Percentiles rank a stretch among this genome's conserved stretches.
Conservation (phyloP, 352 stramenopile genomes). For the Pythium sukuiense region DNA sequence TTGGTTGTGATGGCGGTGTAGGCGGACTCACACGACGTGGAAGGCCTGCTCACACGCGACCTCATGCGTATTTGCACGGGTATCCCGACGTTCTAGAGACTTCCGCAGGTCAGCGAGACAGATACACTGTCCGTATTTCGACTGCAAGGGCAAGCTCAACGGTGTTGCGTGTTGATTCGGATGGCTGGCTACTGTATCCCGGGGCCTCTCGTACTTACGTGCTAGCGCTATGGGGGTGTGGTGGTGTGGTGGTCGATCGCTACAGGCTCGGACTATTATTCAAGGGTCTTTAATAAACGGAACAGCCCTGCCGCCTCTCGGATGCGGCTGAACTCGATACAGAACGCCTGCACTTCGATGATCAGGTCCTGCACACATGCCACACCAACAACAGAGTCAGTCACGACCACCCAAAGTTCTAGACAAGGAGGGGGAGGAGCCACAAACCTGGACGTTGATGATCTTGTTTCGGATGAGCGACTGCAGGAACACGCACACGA, state of each 20-base stretch:
- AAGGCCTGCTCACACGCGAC: constrained; percentile 78
- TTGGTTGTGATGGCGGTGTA: constrained; percentile 14
- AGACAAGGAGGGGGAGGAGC: neutral
- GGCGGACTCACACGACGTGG: constrained; percentile 75
- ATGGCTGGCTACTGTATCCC: constrained; percentile 7
- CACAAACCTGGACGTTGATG: constrained; percentile 95
- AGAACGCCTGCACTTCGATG: constrained; percentile 99
- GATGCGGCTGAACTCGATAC: constrained; percentile 98
- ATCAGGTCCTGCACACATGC: constrained; percentile 89
- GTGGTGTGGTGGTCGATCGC: constrained; percentile 10
- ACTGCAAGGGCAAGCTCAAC: neutral
- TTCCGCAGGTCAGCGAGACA: too few relatives aligned
- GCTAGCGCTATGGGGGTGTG: constrained; percentile 1
- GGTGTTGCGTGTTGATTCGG: neutral
- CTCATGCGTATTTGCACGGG: constrained; percentile 78
- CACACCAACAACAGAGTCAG: constrained; percentile 21
- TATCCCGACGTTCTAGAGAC: constrained; percentile 62
- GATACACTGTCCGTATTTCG: too few relatives aligned
- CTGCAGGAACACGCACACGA: constrained; percentile 99
- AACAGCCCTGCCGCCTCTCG: constrained; percentile 96
- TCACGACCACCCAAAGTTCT: neutral
- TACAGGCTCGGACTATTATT: constrained; percentile 64
- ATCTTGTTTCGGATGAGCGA: constrained; percentile 99
- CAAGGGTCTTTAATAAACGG: constrained; percentile 95
- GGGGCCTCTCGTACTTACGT: constrained; percentile 4